Percentiles rank a stretch among this genome's conserved stretches.
Evolutionary conservation across 208 protist species (phyloP).

Genomic region (Acanthamoeba royreba): DNA sequence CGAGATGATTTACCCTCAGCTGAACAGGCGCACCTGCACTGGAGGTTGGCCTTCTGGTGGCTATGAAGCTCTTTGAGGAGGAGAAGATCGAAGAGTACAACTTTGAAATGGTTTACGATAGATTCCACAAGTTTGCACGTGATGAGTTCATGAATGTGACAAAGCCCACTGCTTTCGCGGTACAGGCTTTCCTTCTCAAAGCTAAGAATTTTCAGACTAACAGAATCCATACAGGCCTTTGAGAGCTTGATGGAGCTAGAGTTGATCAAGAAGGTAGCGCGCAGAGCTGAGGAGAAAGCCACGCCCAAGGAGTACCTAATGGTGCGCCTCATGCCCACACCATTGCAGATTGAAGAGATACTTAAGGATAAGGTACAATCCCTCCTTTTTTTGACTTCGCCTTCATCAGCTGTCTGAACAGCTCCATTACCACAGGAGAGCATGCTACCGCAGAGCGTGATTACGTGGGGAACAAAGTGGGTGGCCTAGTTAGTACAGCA

Average conservation of each 20-base stretch:
- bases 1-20: too few species aligned
- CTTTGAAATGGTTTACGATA: neutral
- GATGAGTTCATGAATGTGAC: neutral
- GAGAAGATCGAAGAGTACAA: neutral
- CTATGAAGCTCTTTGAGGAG: neutral
- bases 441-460: neutral
- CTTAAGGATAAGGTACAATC: neutral
- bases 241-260: neutral
- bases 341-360: neutral
- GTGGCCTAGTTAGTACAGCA: too few species aligned
- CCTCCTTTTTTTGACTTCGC: neutral
- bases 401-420: neutral
- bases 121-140: neutral
- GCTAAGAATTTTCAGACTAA: too few species aligned
- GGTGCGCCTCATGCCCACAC: neutral
- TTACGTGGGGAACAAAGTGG: neutral
- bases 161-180: neutral
- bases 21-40: neutral
- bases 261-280: neutral
- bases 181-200: neutral
- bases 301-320: neutral
- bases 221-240: neutral
- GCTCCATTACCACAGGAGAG: neutral
- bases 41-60: neutral
- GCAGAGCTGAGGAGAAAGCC: neutral